A percentile compares a stretch with the other conserved stretches of the same genome.
These are phyloP conservation scores for Aspergillus carlsbadensis DNA, from an alignment of 495 filamentous ascomycete genomes.

Conservation along the genomic window DNA sequence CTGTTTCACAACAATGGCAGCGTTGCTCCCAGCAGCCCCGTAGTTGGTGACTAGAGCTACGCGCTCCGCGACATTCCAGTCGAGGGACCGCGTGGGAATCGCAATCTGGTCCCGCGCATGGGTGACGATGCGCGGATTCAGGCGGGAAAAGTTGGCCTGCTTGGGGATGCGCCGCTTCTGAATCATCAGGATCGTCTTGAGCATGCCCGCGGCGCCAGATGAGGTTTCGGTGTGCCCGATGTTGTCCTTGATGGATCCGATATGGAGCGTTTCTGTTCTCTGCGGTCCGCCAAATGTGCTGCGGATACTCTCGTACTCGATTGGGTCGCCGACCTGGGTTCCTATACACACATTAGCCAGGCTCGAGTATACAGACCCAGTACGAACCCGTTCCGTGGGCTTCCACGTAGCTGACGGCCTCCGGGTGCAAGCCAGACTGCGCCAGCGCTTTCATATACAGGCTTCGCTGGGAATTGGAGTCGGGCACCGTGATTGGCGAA, in stretches of 20 bases:
- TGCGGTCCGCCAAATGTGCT: conserved; percentile 27
- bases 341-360: conserved; percentile 12
- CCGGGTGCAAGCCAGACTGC: conserved; percentile 14
- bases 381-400: conserved; percentile 29
- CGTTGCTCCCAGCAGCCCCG: conserved; percentile 50
- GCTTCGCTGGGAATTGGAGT: conserved; percentile 26
- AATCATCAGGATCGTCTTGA: conserved; percentile 48
- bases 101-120: conserved; percentile 31
- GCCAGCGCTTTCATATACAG: conserved; percentile 22
- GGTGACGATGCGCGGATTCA: conserved; percentile 41
- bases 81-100: conserved; percentile 25
- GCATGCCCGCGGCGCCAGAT: conserved; percentile 43
- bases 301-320: conserved; percentile 34
- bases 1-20: conserved; percentile 38
- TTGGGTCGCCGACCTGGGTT: conserved; percentile 44
- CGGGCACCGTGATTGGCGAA: conserved; percentile 32
- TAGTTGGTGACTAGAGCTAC: conserved; percentile 49
- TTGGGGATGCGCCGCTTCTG: conserved; percentile 31
- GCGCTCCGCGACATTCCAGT: conserved; percentile 23
- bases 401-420: conserved; percentile 20
- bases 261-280: conserved; percentile 17
- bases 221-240: conserved; percentile 50
- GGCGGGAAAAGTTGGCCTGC: conserved; percentile 31
- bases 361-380: not conserved
- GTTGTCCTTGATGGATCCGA: conserved; percentile 47